Evolutionary conservation across 2,329 filamentous ascomycete genomes (phyloP).

Genomic region (Amylocarpus encephaloides): DNA sequence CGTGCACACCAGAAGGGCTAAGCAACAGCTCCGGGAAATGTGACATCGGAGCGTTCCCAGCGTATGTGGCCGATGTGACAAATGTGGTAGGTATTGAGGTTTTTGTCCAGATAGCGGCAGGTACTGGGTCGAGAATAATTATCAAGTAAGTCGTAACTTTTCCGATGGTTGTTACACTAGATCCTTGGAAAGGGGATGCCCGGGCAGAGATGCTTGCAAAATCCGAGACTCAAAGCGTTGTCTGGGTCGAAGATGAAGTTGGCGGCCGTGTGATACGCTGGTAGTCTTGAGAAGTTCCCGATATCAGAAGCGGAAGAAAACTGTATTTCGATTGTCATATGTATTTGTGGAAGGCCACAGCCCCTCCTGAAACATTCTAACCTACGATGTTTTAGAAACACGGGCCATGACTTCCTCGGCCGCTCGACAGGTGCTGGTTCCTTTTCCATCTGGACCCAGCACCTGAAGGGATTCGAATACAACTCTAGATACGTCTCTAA

Average conservation of each 20-base stretch:
- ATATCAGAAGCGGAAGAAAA: too few species aligned
- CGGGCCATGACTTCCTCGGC: slow-evolving; percentile 41
- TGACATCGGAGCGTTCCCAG: slow-evolving; percentile 18
- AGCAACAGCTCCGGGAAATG: background rate
- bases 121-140: slow-evolving; percentile 36
- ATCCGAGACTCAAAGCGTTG: too few species aligned
- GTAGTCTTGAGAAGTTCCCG: too few species aligned
- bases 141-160: slow-evolving; percentile 2
- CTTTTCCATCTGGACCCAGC: slow-evolving; percentile 13
- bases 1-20: background rate
- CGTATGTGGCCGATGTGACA: slow-evolving; percentile 32
- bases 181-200: background rate
- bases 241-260: background rate
- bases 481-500: background rate
- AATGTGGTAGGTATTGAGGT: slow-evolving; percentile 39
- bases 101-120: slow-evolving; percentile 37
- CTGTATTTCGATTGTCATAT: too few species aligned
- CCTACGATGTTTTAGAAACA: slow-evolving; percentile 32
- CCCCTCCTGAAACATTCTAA: background rate
- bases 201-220: background rate
- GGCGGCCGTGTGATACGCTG: too few species aligned
- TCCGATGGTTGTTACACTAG: background rate
- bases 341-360: too few species aligned
- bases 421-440: slow-evolving; percentile 36
- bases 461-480: slow-evolving; percentile 10